A percentile compares a stretch with the other conserved stretches of the same genome.
phyloP scores from a whole-genome alignment of 1,139 yeast species.

The Torulaspora globosa region DNA sequence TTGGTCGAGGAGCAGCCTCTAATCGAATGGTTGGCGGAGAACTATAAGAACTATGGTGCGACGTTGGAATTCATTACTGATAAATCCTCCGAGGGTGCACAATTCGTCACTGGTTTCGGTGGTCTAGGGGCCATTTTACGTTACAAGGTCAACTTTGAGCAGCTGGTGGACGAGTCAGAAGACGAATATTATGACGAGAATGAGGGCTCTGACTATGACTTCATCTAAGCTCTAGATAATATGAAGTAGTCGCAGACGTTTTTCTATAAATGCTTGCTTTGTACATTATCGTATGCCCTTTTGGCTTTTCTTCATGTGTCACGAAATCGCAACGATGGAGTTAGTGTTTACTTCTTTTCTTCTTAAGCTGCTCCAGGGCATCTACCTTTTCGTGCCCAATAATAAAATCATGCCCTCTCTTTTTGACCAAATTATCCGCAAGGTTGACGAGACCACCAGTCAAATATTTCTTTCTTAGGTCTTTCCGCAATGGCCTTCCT shows the following conservation, averaged over 20 bases:
- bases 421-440: conserved; percentile 77
- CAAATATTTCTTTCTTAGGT: conserved; percentile 67
- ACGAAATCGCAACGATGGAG: conserved; percentile 6
- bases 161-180: conserved; percentile 81
- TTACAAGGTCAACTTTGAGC: conserved; percentile 95
- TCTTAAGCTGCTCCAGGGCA: conserved; percentile 65
- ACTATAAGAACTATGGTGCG: conserved; percentile 91
- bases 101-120: conserved; percentile 96
- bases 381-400: conserved; percentile 65
- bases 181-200: conserved; percentile 84
- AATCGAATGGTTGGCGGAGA: conserved; percentile 97
- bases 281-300: conserved; percentile 9
- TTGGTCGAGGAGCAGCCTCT: conserved; percentile 73
- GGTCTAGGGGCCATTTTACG: conserved; percentile 96
- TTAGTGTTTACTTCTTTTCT: conserved; percentile 29
- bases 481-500: conserved; percentile 58
- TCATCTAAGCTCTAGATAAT: conserved; percentile 29
- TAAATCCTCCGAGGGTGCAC: conserved; percentile 96
- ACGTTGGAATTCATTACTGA: conserved; percentile 93
- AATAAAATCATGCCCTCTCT: conserved; percentile 63
- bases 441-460: conserved; percentile 81
- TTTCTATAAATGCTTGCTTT: conserved; percentile 9
- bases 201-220: conserved; percentile 48
- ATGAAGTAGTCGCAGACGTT: conserved; percentile 1
- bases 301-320: background rate